Evolutionary conservation across 371 early-diverging fungal genomes (phyloP).

Genomic region (Mortierella sp.): DNA sequence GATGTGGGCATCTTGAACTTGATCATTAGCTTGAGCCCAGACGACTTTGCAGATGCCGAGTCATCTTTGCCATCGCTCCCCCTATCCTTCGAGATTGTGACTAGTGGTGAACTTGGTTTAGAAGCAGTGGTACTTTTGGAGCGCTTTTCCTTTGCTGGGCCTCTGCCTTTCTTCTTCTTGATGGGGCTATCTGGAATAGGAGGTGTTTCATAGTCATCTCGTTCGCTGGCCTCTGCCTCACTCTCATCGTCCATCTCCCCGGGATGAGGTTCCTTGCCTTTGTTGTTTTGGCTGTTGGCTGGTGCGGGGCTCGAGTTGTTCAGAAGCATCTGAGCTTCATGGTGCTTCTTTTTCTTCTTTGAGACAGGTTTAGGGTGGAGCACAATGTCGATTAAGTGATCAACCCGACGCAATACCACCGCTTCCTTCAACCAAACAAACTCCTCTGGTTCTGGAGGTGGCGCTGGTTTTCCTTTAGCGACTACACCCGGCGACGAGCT

Average conservation of each 20-base stretch:
- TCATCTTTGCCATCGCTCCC: conserved; percentile 8
- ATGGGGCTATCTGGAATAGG: conserved; percentile 12
- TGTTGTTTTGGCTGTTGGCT: not conserved
- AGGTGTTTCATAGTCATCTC: not conserved
- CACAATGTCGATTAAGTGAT: conserved; percentile 70
- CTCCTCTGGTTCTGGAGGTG: conserved; percentile 55
- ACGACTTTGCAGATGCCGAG: conserved; percentile 12
- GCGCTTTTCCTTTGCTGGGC: conserved; percentile 4
- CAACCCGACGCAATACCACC: conserved; percentile 70
- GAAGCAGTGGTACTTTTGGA: not conserved
- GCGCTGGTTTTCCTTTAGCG: conserved; percentile 16
- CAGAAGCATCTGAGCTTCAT: conserved; percentile 28
- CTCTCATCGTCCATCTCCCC: conserved; percentile 4
- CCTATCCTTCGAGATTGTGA: conserved; percentile 27
- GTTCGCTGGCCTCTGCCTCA: conserved; percentile 20
- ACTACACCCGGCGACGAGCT: conserved; percentile 13
- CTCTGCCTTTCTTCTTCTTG: conserved; percentile 24
- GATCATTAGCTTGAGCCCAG: conserved; percentile 40
- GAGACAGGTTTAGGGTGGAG: conserved; percentile 66
- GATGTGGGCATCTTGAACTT: conserved; percentile 40
- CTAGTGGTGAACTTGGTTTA: conserved; percentile 17
- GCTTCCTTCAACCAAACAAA: conserved; percentile 75
- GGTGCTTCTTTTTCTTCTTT: conserved; percentile 49
- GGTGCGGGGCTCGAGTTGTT: conserved; percentile 3
- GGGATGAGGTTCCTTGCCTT: conserved; percentile 4